phyloP scores from a whole-genome alignment of 495 filamentous ascomycete species.

The Daldinia caldariorum region DNA sequence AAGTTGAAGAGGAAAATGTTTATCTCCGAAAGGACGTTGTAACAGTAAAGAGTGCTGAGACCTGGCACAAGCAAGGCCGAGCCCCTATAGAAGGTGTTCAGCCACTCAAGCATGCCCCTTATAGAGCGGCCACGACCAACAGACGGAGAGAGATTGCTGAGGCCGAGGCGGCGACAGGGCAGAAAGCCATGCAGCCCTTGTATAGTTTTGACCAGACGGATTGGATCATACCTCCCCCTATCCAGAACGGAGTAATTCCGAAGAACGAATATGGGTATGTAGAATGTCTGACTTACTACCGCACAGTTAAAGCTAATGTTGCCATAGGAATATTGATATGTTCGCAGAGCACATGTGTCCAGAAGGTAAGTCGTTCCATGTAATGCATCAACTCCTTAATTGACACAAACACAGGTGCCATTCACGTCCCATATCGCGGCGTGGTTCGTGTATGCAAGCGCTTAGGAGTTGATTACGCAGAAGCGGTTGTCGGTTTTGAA shows the following conservation, averaged over 20 bases:
- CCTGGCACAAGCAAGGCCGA: conserved; percentile 97
- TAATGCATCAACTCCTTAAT: background rate
- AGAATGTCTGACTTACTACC: background rate
- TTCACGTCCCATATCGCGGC: conserved; percentile 82
- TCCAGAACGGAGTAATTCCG: conserved; percentile 83
- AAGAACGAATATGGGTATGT: conserved; percentile 84
- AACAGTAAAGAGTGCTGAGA: conserved; percentile 88
- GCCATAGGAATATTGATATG: conserved; percentile 82
- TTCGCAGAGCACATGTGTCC: conserved; percentile 95
- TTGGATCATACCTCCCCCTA: conserved; percentile 90
- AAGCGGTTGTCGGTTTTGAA: conserved; percentile 96
- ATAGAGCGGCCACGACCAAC: conserved; percentile 87
- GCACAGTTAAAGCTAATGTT: conserved; percentile 21
- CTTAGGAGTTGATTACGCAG: conserved; percentile 87
- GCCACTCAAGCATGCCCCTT: conserved; percentile 86
- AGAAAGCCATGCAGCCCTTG: conserved; percentile 85
- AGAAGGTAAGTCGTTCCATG: conserved; percentile 53
- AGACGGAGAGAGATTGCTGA: conserved; percentile 92
- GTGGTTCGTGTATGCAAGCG: conserved; percentile 82
- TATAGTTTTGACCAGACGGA: conserved; percentile 89
- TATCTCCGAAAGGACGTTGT: conserved; percentile 83
- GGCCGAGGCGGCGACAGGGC: conserved; percentile 75
- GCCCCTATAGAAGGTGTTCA: conserved; percentile 72
- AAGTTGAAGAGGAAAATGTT: conserved; percentile 78
- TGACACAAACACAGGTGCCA: conserved; percentile 59